Evolutionary conservation across 805 yeast species (phyloP).

Genomic region (Kluyveromyces aestuarii): DNA sequence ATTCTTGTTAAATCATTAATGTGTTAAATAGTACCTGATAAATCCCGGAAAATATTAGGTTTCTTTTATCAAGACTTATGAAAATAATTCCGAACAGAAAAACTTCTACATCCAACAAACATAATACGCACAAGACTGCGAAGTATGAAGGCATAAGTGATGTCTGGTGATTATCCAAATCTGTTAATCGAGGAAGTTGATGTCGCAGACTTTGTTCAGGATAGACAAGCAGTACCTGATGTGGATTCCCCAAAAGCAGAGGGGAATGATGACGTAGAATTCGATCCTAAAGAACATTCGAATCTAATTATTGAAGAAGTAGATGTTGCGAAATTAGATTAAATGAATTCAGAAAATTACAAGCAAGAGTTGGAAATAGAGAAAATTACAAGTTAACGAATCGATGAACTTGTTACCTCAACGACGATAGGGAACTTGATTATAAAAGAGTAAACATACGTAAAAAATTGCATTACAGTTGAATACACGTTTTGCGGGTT

Average conservation of each 20-base stretch:
- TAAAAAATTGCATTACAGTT: too few relatives aligned
- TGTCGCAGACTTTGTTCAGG: conserved; percentile 11
- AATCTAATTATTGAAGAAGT: conserved; percentile 7
- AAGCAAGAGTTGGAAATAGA: neutral
- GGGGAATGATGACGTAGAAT: neutral
- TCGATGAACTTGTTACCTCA: too few relatives aligned
- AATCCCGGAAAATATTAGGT: neutral
- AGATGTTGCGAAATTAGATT: conserved; percentile 1
- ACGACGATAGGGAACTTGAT: too few relatives aligned
- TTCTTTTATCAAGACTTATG: neutral
- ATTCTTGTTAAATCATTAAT: too few relatives aligned
- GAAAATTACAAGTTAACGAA: too few relatives aligned
- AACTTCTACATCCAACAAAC: too few relatives aligned
- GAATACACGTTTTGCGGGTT: too few relatives aligned
- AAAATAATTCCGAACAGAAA: too few relatives aligned
- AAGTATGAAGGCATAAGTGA: neutral
- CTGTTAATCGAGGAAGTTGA: conserved; percentile 23
- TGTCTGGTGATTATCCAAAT: conserved; percentile 5
- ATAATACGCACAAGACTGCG: too few relatives aligned
- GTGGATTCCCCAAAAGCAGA: neutral
- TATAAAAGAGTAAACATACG: too few relatives aligned
- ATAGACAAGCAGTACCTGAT: conserved; percentile 1
- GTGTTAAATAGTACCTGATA: too few relatives aligned
- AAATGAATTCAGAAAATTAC: neutral
- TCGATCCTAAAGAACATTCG: neutral